Base-by-base conservation (phyloP, 768 basidiomycete species). In the Tulasnella sp. region DNA sequence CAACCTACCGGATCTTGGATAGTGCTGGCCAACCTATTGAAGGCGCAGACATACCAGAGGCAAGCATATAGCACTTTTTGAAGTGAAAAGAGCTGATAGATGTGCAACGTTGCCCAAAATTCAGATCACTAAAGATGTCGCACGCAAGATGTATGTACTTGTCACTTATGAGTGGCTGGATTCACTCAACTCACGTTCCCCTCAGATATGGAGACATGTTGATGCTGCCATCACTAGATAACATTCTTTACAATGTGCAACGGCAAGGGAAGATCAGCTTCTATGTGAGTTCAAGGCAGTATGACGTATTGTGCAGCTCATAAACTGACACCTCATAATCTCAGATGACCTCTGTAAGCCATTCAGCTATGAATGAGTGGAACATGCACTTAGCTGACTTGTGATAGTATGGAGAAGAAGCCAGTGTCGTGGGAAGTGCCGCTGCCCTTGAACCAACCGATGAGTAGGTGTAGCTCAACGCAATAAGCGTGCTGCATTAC, bases 241-340 rank as follows among this genome's bases (percentile, higher is more conserved):
- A 80, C 57, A 70, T 93, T 31, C 71, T 96, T 13, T 86, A 90
- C 66, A 91, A 91, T 58, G 79, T 91, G 7, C 91, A 96, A 62
- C 77, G 91, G 6, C 91, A 96, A 64, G 91, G 91, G 24, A 88
- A 87, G 65, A 88, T 88, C 58, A 84, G 83, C 4, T 90, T 89
- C 65, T 90, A 88, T 63, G 88, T 86, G 62, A 59, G 81, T 68
- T 10, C 22, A 41, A 22, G 31, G 10, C 9, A 3, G 22, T 0
- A 8, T 53, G 15, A 45, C 45, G 27, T 37, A 45, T 45, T 20
- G 33, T 25, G 40, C 16, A 16, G 34, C 12, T 35, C 16, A 35
- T 35, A 12, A 16, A 35, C n/a, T n/a, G n/a, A n/a, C n/a, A n/a
- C n/a, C n/a, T n/a, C 34, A 35, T 33, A 31, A 35, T 8, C 22